Base-by-base conservation (phyloP, 2,329 filamentous ascomycete genomes). In the Drechslera avenae region DNA sequence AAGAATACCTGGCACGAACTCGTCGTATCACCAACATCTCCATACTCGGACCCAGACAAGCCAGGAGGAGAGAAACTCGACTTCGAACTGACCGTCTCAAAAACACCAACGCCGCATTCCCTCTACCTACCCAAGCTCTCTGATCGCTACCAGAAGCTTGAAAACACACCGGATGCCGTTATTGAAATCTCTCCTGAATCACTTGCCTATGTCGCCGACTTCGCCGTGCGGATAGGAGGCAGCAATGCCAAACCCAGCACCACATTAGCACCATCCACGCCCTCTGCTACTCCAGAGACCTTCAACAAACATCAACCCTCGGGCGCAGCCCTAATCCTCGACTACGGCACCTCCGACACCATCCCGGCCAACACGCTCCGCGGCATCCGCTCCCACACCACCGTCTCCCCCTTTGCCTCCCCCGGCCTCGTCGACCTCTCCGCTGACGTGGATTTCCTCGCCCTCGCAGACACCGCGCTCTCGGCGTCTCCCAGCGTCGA, bases 151-250 rank as follows among this genome's bases (percentile, higher is more conserved):
- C 85, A 84, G 59, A 82, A 84, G 9, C 83, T 97, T 48, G 89
- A 89, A 64, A 77, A 81, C 14, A 82, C 78, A 10, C 79, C 84
- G 3, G 85, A 83, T 48, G 86, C 92, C 16, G 82, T 91, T 23
- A 88, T 97, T 58, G 94, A 99, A 75, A 83, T 99, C 55, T 95
- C 89, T 37, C 94, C 94, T 0, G 93, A 97, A 71, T 89, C 89
- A 1, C 85, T 88, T 19, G 82, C 90, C 31, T 94, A 92, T 73
- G 85, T 87, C 1, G 80, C 86, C 36, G 89, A 96, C 69, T 90
- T 99, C 70, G 91, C 94, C 5, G 76, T 82, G 10, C 86, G 91
- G 46, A 96, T 99, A 65, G 93, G 93, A 44, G 91, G 90, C 43
- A 67, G 73, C 9, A 73, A 76, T 39, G 26, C 46, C n/a, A 41